These are phyloP conservation scores for Claviceps fusiformis DNA, from an alignment of 2,329 filamentous ascomycete genomes.

Conservation along the genomic window DNA sequence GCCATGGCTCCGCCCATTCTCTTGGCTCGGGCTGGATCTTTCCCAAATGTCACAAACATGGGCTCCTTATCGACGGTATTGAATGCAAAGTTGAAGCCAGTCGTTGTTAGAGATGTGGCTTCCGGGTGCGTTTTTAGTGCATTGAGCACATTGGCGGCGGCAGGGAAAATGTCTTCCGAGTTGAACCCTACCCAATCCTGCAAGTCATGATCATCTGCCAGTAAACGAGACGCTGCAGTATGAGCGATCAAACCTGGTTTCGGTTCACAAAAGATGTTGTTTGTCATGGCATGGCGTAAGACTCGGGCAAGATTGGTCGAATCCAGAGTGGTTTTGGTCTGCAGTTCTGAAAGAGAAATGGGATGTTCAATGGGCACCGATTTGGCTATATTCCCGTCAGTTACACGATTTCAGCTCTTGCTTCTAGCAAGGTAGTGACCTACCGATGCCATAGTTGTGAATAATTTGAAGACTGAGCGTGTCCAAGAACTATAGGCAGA, in stretches of 20 bases:
- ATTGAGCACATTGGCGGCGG: slow-evolving; percentile 30
- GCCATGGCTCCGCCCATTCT: slow-evolving; percentile 43
- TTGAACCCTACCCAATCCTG: slow-evolving; percentile 43
- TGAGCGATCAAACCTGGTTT: slow-evolving; percentile 37
- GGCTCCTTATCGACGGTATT: slow-evolving; percentile 35
- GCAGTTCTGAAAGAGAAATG: slow-evolving; percentile 31
- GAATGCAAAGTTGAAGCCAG: slow-evolving; percentile 39
- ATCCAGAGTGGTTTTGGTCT: slow-evolving; percentile 30
- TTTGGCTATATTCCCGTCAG: slow-evolving; percentile 22
- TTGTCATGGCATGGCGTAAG: slow-evolving; percentile 44
- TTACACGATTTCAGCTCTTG: background rate
- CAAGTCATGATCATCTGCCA: slow-evolving; percentile 34
- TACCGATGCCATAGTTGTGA: slow-evolving; percentile 36
- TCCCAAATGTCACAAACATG: slow-evolving; percentile 40
- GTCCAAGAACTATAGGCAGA: slow-evolving; percentile 29
- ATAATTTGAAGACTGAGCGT: slow-evolving; percentile 36
- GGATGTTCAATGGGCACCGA: slow-evolving; percentile 34
- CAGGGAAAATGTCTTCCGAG: slow-evolving; percentile 38
- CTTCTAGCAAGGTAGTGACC: background rate
- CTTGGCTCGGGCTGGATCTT: slow-evolving; percentile 30
- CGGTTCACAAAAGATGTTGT: slow-evolving; percentile 40
- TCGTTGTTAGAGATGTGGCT: slow-evolving; percentile 32
- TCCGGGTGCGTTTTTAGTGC: slow-evolving; percentile 31
- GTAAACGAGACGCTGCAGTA: slow-evolving; percentile 36
- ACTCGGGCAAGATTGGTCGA: slow-evolving; percentile 36